These are phyloP conservation scores for Salisapilia sapeloensis DNA, from an alignment of 352 stramenopile species.

Conservation along the genomic window DNA sequence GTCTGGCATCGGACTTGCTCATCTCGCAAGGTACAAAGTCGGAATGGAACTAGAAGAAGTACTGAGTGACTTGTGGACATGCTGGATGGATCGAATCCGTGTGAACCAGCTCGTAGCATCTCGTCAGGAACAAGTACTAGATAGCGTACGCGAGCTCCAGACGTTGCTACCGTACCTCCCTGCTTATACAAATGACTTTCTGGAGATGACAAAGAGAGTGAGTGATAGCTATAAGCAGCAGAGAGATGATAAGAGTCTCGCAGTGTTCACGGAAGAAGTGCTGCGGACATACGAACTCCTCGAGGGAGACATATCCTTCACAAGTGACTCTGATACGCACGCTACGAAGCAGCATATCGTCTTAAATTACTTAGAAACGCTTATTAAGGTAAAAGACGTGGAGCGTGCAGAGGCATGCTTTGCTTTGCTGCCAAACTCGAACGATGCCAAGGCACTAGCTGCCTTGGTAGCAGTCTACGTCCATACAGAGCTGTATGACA, in stretches of 20 bases:
- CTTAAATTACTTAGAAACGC: conserved; percentile 23
- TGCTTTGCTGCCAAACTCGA: conserved; percentile 14
- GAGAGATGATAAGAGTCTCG: conserved; percentile 15
- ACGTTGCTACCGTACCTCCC: conserved; percentile 52
- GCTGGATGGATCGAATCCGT: conserved; percentile 42
- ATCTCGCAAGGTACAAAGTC: conserved; percentile 44
- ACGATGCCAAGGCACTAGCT: conserved; percentile 16
- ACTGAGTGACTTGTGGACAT: conserved; percentile 66
- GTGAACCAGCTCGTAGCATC: conserved; percentile 13
- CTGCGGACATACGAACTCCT: conserved; percentile 32
- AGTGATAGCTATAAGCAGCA: conserved; percentile 24
- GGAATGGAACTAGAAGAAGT: conserved; percentile 51
- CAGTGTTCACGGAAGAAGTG: conserved; percentile 37
- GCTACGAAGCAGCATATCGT: conserved; percentile 28
- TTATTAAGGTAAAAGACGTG: conserved; percentile 23
- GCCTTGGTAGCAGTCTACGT: conserved; percentile 47
- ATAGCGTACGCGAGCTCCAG: conserved; percentile 37
- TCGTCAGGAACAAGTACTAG: neutral
- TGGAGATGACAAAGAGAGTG: conserved; percentile 27
- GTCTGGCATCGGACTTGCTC: conserved; percentile 39
- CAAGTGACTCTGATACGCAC: conserved; percentile 5
- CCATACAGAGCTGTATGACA: conserved; percentile 20
- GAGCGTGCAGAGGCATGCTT: conserved; percentile 47
- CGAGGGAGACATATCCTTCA: conserved; percentile 14
- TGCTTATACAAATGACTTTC: conserved; percentile 14